Evolutionary conservation across 768 basidiomycete genomes (phyloP).

Genomic region (Melanogaster broomeanus): DNA sequence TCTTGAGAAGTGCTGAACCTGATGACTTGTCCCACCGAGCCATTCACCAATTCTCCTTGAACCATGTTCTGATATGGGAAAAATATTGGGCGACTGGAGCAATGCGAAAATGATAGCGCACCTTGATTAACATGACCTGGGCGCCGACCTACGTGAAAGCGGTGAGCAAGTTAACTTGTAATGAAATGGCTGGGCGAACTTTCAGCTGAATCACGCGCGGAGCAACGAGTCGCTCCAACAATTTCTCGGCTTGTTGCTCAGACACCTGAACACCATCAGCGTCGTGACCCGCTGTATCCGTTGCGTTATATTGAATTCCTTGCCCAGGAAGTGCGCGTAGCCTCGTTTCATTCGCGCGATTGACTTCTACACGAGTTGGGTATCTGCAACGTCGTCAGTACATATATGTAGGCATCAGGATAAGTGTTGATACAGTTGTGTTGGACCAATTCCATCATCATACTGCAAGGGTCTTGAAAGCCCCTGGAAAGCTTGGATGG

Average conservation of each 20-base stretch:
- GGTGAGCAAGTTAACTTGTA: slow-evolving; percentile 1
- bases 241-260: slow-evolving; percentile 39
- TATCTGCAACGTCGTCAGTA: slow-evolving; percentile 45
- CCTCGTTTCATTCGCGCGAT: slow-evolving; percentile 59
- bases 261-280: slow-evolving; percentile 40
- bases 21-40: slow-evolving; percentile 60
- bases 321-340: slow-evolving; percentile 44
- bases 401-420: neutral
- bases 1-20: slow-evolving; percentile 47
- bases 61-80: slow-evolving; percentile 59
- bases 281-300: slow-evolving; percentile 49
- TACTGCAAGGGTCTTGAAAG: slow-evolving; percentile 63
- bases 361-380: slow-evolving; percentile 72
- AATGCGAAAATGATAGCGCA: slow-evolving; percentile 17
- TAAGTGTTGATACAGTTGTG: slow-evolving; percentile 64
- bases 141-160: slow-evolving; percentile 64
- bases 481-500: slow-evolving; percentile 48
- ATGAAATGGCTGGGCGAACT: slow-evolving; percentile 29
- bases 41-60: slow-evolving; percentile 72
- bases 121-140: slow-evolving; percentile 86
- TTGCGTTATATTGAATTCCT: slow-evolving; percentile 41
- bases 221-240: slow-evolving; percentile 65
- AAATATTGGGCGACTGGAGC: neutral
- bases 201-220: slow-evolving; percentile 48
- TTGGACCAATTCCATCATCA: slow-evolving; percentile 75